Conservation (phyloP, 2,329 filamentous ascomycete species). For the Didymella pinodella region DNA sequence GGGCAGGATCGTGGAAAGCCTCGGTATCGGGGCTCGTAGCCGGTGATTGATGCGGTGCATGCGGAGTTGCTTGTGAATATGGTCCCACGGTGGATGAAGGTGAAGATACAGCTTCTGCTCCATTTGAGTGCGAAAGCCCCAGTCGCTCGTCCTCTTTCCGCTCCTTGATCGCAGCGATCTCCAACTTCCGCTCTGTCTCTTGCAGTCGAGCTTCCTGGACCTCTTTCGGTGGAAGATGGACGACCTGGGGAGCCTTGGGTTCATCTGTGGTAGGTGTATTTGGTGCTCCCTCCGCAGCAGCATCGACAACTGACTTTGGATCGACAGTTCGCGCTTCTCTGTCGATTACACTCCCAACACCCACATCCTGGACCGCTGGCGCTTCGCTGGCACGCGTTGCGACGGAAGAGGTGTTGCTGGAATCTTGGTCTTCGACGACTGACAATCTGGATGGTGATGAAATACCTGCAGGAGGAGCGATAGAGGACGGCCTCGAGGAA, state of each 20-base stretch:
- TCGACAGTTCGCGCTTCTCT: constrained; percentile 33
- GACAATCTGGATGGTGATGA: constrained; percentile 18
- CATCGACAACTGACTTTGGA: constrained; percentile 36
- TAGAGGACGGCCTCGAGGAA: constrained; percentile 21
- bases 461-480: constrained; percentile 20
- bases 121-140: constrained; percentile 36
- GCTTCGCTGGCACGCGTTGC: constrained; percentile 19
- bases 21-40: constrained; percentile 77
- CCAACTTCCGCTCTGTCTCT: constrained; percentile 52
- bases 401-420: constrained; percentile 21
- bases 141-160: constrained; percentile 51
- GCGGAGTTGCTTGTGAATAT: constrained; percentile 76
- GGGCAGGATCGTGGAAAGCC: constrained; percentile 51
- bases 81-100: constrained; percentile 72
- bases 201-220: constrained; percentile 58
- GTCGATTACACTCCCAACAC: constrained; percentile 7
- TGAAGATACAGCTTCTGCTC: constrained; percentile 53
- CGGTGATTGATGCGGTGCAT: constrained; percentile 71
- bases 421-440: constrained; percentile 28
- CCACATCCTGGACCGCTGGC: constrained; percentile 25
- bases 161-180: constrained; percentile 47
- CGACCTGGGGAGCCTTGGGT: constrained; percentile 44
- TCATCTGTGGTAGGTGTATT: constrained; percentile 12
- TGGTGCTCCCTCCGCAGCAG: constrained; percentile 32
- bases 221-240: constrained; percentile 60